Conservation (phyloP, 768 basidiomycete species). For the Lepiota subincarnata region DNA sequence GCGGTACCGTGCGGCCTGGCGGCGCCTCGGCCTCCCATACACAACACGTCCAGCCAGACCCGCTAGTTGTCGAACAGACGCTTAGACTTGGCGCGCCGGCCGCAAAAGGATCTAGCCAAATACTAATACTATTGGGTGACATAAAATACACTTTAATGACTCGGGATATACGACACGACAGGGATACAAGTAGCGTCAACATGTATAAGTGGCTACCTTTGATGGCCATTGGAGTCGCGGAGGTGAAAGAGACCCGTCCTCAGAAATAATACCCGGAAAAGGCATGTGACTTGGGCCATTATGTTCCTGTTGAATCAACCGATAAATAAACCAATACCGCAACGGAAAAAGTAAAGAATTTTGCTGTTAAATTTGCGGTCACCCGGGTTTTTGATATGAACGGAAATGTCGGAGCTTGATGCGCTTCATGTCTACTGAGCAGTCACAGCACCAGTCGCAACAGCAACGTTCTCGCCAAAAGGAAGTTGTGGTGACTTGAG, state of each 20-base stretch:
- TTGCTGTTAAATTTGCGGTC: slow-evolving; percentile 11
- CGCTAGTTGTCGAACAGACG: too few species aligned
- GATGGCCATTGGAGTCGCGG: background rate
- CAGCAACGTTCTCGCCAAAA: slow-evolving; percentile 56
- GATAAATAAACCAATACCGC: slow-evolving; percentile 42
- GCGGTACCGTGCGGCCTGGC: too few species aligned
- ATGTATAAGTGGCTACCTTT: slow-evolving; percentile 9
- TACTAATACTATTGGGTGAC: slow-evolving; percentile 29
- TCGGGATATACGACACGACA: slow-evolving; percentile 30
- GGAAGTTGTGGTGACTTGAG: slow-evolving; percentile 59
- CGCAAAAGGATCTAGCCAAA: slow-evolving; percentile 15
- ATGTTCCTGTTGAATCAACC: slow-evolving; percentile 32
- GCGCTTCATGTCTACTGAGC: slow-evolving; percentile 28
- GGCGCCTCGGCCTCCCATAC: background rate
- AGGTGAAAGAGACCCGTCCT: background rate
- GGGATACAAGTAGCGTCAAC: slow-evolving; percentile 28
- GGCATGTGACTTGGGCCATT: background rate
- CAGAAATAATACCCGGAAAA: slow-evolving; percentile 12
- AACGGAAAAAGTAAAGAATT: slow-evolving; percentile 20
- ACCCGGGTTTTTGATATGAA: slow-evolving; percentile 2
- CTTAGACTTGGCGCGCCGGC: too few species aligned
- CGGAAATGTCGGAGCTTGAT: slow-evolving; percentile 12
- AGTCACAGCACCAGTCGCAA: slow-evolving; percentile 42
- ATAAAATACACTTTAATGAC: slow-evolving; percentile 35
- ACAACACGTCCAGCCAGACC: too few species aligned